Conservation (phyloP, 176 grass and related monocot species). For the Microstegium vimineum region DNA sequence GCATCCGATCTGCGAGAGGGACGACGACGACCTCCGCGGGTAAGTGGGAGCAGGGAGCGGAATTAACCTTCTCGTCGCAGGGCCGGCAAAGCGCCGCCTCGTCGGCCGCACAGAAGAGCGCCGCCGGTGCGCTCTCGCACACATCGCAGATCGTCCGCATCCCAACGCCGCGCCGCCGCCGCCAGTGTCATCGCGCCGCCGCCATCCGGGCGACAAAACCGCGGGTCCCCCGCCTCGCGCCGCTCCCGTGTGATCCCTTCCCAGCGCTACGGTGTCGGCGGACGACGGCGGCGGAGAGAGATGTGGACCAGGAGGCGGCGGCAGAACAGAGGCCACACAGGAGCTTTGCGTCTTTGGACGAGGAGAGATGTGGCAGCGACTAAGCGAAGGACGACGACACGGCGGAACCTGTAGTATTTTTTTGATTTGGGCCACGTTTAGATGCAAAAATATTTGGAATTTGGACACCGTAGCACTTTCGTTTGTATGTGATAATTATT, state of each 20-base stretch:
- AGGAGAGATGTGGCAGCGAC: slow-evolving; percentile 20
- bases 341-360: not conserved
- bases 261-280: not conserved
- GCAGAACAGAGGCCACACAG: slow-evolving; percentile 6
- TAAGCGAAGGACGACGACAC: not conserved
- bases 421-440: too few species aligned
- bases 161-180: slow-evolving; percentile 12
- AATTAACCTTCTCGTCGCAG: slow-evolving; percentile 85
- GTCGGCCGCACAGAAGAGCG: slow-evolving; percentile 94
- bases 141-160: slow-evolving; percentile 99
- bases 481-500: too few species aligned
- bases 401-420: not conserved
- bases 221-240: not conserved
- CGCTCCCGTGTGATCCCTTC: not conserved
- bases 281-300: not conserved
- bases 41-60: not conserved
- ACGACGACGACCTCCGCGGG: not conserved
- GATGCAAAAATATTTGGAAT: too few species aligned
- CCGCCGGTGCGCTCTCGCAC: slow-evolving; percentile 85
- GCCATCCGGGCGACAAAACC: slow-evolving; percentile 1
- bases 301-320: not conserved
- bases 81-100: slow-evolving; percentile 88
- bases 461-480: too few species aligned
- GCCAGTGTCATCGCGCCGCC: slow-evolving; percentile 20
- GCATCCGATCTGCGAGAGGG: not conserved